Evolutionary conservation across 164 flowering plant species (phyloP).

Genomic region (Aristolochia fimbriata): DNA sequence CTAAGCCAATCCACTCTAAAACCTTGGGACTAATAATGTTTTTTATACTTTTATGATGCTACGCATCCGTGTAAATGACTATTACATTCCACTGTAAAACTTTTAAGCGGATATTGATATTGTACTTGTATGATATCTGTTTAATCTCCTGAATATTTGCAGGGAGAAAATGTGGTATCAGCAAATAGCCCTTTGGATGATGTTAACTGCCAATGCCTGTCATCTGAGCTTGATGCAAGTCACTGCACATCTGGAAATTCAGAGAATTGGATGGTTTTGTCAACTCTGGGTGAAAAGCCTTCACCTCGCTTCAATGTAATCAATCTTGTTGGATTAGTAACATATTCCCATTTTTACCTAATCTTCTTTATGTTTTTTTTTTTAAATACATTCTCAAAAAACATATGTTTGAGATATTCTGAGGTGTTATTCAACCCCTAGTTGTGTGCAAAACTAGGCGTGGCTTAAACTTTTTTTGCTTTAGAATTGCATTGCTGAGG

Average conservation of each 20-base stretch:
- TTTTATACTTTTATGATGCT: too few relatives aligned
- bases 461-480: too few relatives aligned
- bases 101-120: background rate
- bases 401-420: background rate
- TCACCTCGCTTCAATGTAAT: constrained; percentile 75
- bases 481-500: too few relatives aligned
- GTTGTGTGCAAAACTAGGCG: too few relatives aligned
- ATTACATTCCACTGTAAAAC: constrained; percentile 43
- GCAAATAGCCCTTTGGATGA: constrained; percentile 33
- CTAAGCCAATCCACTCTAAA: constrained; percentile 44
- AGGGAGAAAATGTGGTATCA: constrained; percentile 44
- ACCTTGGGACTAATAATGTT: background rate
- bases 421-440: too few relatives aligned
- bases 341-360: background rate
- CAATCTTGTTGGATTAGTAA: too few relatives aligned
- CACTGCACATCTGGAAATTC: constrained; percentile 43
- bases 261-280: constrained; percentile 83
- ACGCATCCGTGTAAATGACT: constrained; percentile 40
- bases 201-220: constrained; percentile 27
- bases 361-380: background rate
- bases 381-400: too few relatives aligned
- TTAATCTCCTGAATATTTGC: constrained; percentile 11
- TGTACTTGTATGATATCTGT: background rate
- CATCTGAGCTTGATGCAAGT: constrained; percentile 34
- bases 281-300: constrained; percentile 83